phyloP scores from a whole-genome alignment of 768 basidiomycete species.

The Leccinum uliginosum region DNA sequence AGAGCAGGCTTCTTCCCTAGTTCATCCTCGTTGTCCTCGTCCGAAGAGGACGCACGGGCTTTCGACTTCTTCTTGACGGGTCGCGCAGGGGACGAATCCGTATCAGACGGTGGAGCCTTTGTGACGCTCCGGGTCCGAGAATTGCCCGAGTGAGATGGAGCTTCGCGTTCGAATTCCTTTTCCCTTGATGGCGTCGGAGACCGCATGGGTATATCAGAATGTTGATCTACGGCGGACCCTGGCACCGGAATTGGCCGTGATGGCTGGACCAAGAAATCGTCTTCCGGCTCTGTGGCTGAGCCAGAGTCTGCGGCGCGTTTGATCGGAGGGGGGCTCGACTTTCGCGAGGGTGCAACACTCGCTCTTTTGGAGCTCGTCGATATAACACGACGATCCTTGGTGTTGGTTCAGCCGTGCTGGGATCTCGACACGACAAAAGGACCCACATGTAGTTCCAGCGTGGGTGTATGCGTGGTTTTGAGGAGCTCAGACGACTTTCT shows the following conservation, averaged over 20 bases:
- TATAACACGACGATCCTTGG: conserved; percentile 14
- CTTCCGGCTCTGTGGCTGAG: conserved; percentile 31
- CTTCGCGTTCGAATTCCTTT: not conserved
- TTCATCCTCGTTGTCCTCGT: conserved; percentile 59
- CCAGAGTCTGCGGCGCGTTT: conserved; percentile 12
- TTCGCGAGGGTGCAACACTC: not conserved
- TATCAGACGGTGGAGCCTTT: conserved; percentile 33
- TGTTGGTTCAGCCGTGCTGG: conserved; percentile 5
- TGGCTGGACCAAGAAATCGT: conserved; percentile 6
- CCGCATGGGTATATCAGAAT: conserved; percentile 13
- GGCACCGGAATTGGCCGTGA: not conserved
- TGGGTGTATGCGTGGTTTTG: conserved; percentile 1
- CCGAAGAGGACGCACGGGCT: conserved; percentile 36
- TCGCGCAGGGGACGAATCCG: conserved; percentile 49
- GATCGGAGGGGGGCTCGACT: conserved; percentile 12
- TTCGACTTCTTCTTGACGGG: conserved; percentile 54
- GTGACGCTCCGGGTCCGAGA: conserved; percentile 21
- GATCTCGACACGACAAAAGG: conserved; percentile 1
- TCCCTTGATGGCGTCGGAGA: conserved; percentile 21
- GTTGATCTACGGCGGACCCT: conserved; percentile 9
- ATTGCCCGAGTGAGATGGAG: conserved; percentile 8
- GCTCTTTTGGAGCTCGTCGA: conserved; percentile 4
- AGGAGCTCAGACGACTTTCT: conserved; percentile 2
- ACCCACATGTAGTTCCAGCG: conserved; percentile 22
- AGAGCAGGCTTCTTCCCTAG: conserved; percentile 40